Evolutionary conservation across 352 stramenopile species (phyloP), one percentile per base, ranked within the genome.

Genomic region (Phytophthora fragariae): DNA sequence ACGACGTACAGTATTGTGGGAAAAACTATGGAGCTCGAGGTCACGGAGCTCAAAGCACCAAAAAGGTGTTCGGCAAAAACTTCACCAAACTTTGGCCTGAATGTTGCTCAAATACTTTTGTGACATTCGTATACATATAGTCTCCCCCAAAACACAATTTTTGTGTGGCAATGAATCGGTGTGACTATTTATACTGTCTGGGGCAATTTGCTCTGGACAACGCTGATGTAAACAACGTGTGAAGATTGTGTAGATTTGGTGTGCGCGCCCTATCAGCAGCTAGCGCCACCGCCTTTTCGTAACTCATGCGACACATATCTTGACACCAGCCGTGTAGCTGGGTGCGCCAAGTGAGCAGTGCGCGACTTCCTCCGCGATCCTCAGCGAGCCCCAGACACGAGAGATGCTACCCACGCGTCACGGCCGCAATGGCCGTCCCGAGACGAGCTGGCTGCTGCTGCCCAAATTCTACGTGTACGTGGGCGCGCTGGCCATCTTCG

Each of bases 381-480:
- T 31, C 4, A 19, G n/a, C 31, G 27, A 33, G 15, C n/a, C 33
- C 7, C 46, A 44, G 33, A 49, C 33, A 21, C 37, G 2, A 24
- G 55, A 53, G 68, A 84, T 84, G 77, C 65, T 84, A 44, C 75
- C 77, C 57, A 82, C 67, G 62, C 75, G 77, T 17, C 60, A 80
- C 50, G 74, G 74, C 62, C 74, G 68, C 52, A 77, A 77, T 31
- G 73, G 72, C 19, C 76, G 74, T 24, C 71, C 80, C 52, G 82
- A 90, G 66, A 89, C 78, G 55, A 90, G 77, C 57, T 95, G 86
- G 86, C 77, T 95, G 75, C 77, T 93, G 54, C 72, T 93, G 41
- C 84, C 86, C 46, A 87, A 84, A 68, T 62, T 81, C 41, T 92
- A 92, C 76, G 80, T 95, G 55, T 95, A 93, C 71, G 7, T 92